phyloP scores from a whole-genome alignment of 1,284 basidiomycete species.

The Tremellales sp. region DNA sequence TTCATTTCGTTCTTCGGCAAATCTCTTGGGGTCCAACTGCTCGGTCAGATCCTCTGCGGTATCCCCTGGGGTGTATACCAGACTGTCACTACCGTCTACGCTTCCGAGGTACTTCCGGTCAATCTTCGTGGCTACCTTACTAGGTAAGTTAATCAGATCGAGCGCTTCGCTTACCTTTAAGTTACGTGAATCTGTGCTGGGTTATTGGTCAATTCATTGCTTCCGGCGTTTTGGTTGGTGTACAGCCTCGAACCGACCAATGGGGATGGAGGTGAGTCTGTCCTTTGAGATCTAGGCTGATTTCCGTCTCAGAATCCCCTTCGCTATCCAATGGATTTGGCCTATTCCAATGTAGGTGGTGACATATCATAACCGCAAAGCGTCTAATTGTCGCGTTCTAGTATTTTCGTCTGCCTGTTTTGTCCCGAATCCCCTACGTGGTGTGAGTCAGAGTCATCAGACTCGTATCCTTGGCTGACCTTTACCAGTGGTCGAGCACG shows the following conservation, averaged over 20 bases:
- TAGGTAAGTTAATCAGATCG: too few species aligned
- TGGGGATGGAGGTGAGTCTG: too few species aligned
- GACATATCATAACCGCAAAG: too few species aligned
- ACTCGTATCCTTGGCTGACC: too few species aligned
- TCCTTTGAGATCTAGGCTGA: too few species aligned
- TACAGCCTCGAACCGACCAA: conserved; percentile 11
- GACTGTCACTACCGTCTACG: conserved; percentile 17
- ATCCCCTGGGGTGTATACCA: conserved; percentile 30
- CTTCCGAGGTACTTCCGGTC: conserved; percentile 27
- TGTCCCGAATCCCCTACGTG: conserved; percentile 39
- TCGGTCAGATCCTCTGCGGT: conserved; percentile 21
- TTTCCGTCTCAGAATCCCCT: conserved; percentile 45
- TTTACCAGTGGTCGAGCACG: neutral
- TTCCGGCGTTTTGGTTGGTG: conserved; percentile 32
- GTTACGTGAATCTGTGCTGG: conserved; percentile 48
- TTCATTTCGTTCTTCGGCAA: conserved; percentile 33
- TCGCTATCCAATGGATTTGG: conserved; percentile 44
- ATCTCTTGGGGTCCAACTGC: conserved; percentile 31
- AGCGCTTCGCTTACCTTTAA: too few species aligned
- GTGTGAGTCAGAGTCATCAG: conserved; percentile 28
- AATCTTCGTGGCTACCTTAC: conserved; percentile 24
- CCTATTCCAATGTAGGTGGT: too few species aligned
- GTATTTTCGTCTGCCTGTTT: conserved; percentile 17
- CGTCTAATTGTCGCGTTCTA: too few species aligned
- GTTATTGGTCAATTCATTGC: conserved; percentile 31